A percentile compares a stretch with the other conserved stretches of the same genome.
Conservation (phyloP, 345 rosid genomes). For the Trapa incisa region DNA sequence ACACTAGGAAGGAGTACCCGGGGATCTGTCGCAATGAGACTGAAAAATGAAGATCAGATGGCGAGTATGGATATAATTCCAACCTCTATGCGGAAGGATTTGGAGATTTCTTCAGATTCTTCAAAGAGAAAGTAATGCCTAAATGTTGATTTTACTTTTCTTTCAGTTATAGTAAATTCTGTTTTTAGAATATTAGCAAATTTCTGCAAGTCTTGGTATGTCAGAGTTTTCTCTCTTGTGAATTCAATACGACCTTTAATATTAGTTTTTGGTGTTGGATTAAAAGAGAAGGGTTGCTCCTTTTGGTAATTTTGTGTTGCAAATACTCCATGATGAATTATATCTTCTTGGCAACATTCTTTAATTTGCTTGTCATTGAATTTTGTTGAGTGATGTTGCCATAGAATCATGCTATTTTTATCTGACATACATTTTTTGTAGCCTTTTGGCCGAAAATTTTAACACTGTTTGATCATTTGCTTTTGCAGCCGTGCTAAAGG, state of each 20-base stretch:
- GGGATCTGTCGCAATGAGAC: slow-evolving; percentile 82
- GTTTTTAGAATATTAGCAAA: background rate
- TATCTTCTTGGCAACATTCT: too few relatives aligned
- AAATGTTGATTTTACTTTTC: background rate
- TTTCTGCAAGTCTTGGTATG: background rate
- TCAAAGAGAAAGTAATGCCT: slow-evolving; percentile 33
- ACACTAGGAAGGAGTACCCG: slow-evolving; percentile 73
- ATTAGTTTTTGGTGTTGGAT: background rate
- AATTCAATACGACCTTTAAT: background rate
- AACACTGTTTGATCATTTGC: background rate
- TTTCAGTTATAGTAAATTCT: background rate
- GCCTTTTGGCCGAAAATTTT: background rate
- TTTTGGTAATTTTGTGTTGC: background rate
- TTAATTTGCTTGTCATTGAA: background rate
- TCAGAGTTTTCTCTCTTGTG: background rate
- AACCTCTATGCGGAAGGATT: slow-evolving; percentile 38
- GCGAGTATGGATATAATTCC: slow-evolving; percentile 91
- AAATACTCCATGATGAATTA: background rate
- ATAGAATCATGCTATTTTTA: too few relatives aligned
- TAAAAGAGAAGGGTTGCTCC: background rate
- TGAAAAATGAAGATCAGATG: slow-evolving; percentile 65
- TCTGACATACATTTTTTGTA: too few relatives aligned
- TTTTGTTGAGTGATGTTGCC: background rate
- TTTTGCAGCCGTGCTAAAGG: slow-evolving; percentile 24
- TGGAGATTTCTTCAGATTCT: slow-evolving; percentile 31